Evolutionary conservation across 2,329 filamentous ascomycete species (phyloP).

Genomic region (Apiospora phragmitis): DNA sequence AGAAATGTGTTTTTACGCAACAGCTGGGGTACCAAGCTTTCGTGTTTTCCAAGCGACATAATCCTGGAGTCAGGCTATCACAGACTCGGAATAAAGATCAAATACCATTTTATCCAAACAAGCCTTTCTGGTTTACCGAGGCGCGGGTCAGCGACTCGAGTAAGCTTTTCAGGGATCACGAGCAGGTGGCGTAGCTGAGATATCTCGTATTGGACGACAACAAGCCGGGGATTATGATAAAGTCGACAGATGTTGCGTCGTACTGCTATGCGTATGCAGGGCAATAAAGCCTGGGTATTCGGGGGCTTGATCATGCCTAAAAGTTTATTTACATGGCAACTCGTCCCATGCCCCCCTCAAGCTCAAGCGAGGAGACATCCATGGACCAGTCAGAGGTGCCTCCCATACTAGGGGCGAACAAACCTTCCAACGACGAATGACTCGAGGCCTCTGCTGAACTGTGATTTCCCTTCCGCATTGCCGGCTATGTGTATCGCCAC

Average conservation of each 20-base stretch:
- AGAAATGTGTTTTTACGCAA: too few relatives aligned
- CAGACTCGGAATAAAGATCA: not conserved
- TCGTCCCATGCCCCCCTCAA: not conserved
- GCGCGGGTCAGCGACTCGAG: not conserved
- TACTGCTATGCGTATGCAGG: not conserved
- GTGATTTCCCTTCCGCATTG: not conserved
- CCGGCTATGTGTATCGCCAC: not conserved
- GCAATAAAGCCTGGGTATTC: not conserved
- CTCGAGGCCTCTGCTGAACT: not conserved
- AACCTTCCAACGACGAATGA: not conserved
- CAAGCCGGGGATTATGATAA: not conserved
- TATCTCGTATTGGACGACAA: not conserved
- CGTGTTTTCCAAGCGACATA: not conserved
- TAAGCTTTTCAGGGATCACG: not conserved
- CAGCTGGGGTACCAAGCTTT: not conserved
- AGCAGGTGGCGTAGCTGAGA: not conserved
- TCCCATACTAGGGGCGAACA: not conserved
- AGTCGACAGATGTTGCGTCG: not conserved
- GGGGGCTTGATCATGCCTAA: not conserved
- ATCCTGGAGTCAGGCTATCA: not conserved
- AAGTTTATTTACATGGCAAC: not conserved
- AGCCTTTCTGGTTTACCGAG: not conserved
- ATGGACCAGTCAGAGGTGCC: not conserved
- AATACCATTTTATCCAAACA: not conserved
- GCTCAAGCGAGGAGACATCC: not conserved